These are phyloP conservation scores for Aspergillus aculeatinus DNA, from an alignment of 2,329 filamentous ascomycete genomes.

Conservation along the genomic window DNA sequence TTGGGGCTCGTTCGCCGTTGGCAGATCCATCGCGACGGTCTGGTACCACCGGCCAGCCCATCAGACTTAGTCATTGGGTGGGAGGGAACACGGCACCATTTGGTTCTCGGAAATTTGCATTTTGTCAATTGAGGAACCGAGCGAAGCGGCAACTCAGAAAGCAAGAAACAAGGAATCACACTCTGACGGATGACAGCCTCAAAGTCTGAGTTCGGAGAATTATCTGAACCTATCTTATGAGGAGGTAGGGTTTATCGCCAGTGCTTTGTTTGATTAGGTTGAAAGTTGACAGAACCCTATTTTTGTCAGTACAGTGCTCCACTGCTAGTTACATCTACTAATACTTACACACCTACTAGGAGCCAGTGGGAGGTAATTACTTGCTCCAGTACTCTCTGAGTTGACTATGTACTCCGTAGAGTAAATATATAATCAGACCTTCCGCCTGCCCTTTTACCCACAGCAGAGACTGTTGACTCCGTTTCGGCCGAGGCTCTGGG, in stretches of 20 bases:
- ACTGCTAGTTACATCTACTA: too few species aligned
- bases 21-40: conserved; percentile 23
- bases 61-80: conserved; percentile 15
- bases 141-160: neutral
- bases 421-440: too few species aligned
- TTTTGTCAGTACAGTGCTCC: neutral
- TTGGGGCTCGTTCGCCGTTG: conserved; percentile 26
- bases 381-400: too few species aligned
- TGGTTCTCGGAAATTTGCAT: conserved; percentile 18
- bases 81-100: conserved; percentile 19
- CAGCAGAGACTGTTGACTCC: conserved; percentile 2
- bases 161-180: neutral
- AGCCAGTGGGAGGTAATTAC: too few species aligned
- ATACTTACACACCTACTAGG: too few species aligned
- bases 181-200: neutral
- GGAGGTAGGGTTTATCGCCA: neutral
- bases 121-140: conserved; percentile 2
- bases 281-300: neutral
- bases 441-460: neutral
- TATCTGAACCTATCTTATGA: neutral
- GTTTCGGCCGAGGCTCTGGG: conserved; percentile 16
- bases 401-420: too few species aligned
- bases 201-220: neutral
- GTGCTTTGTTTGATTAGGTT: neutral
- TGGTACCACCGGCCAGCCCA: conserved; percentile 7